phyloP scores from a whole-genome alignment of 306 rosid genomes.

The Mimosa pudica region DNA sequence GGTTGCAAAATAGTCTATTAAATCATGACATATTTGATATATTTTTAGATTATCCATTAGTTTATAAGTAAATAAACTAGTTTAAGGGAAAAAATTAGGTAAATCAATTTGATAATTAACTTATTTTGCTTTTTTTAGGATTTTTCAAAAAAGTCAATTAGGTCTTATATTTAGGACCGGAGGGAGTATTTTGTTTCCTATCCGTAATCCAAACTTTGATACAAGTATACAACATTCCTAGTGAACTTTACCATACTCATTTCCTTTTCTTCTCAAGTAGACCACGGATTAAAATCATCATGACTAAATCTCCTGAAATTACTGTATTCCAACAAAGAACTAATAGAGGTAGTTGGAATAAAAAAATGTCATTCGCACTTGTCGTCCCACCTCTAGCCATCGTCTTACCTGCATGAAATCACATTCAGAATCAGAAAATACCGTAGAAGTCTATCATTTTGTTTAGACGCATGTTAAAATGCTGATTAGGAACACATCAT shows the following conservation, averaged over 20 bases:
- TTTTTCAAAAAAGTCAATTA: no score
- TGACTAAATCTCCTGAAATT: not conserved
- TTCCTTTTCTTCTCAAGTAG: constrained; percentile 18
- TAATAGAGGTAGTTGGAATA: constrained; percentile 5
- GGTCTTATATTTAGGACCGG: no score
- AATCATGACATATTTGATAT: no score
- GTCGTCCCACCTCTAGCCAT: not conserved
- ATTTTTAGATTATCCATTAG: no score
- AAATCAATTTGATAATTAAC: no score
- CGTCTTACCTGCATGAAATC: constrained; percentile 27
- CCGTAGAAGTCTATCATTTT: not conserved
- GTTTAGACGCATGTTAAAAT: not conserved
- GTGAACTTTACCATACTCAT: constrained; percentile 5
- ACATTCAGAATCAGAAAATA: constrained; percentile 4
- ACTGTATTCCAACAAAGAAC: constrained; percentile 4
- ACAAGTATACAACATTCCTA: not conserved
- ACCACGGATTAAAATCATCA: constrained; percentile 6
- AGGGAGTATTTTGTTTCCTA: not conserved
- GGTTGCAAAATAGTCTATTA: no score
- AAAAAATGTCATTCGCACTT: not conserved
- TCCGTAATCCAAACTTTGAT: not conserved
- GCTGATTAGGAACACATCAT: not conserved
- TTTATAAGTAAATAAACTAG: no score
- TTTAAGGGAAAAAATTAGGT: no score
- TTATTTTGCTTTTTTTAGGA: no score